Evolutionary conservation across 805 yeast species (phyloP), one percentile per base, ranked within the genome.

Genomic region (Danielia reshetovae): DNA sequence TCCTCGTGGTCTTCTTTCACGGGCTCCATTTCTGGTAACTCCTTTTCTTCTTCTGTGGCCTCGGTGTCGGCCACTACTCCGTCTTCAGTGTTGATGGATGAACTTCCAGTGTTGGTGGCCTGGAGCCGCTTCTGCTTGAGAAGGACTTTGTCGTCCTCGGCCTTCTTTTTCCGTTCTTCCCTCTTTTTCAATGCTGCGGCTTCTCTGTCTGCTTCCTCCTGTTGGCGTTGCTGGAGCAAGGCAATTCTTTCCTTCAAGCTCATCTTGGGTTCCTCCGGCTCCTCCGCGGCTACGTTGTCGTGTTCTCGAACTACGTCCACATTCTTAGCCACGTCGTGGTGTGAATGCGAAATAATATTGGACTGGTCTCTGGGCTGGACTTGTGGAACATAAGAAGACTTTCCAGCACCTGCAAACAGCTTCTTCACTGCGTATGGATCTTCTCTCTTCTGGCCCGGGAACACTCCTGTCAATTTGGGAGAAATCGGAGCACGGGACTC

Each of bases 181-280:
- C 68, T 70, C 49, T 71, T 73, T 46, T 70, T 72, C 51, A 71
- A 45, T 6, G 81, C 76, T 3, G 74, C 74, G 3, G 78, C 81
- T 44, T 77, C 89, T 38, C 77, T 66, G 40, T 81, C 90, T 14
- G 81, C 85, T 48, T 86, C 94, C 51, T 83, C 84, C 39, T 75
- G 76, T 53, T 86, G 96, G 39, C 80, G 79, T 51, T 85, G 76
- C 55, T 89, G 95, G 32, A 90, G 67, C 51, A 85, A 51, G 4
- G 87, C 86, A 54, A 90, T 87, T 45, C 97, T 74, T 48, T 93
- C 97, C 54, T 83, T 83, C 49, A 90, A 66, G 38, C 94, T 81
- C 65, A 88, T 60, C 46, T 84, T 79, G 7, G 96, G 96, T 22
- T 72, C 75, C 21, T 72, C 81, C 15, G 18, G 68, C 76, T 37